phyloP scores from a whole-genome alignment of 2,329 filamentous ascomycete species.

The Plectosphaerella plurivora region DNA sequence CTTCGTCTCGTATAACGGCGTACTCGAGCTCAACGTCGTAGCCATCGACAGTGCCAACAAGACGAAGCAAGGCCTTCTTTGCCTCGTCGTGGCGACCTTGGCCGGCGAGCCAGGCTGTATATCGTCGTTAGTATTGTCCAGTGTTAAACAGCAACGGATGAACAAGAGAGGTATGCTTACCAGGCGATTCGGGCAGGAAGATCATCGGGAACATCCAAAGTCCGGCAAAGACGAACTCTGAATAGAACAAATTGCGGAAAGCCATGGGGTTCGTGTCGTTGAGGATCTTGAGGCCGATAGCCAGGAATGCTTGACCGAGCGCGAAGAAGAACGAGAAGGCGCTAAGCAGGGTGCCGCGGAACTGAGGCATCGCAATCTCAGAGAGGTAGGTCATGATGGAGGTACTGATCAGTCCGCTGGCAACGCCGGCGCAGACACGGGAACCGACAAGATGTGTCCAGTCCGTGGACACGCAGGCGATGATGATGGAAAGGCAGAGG shows the following conservation, averaged over 20 bases:
- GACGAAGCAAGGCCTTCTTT: not conserved
- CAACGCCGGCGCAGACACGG: not conserved
- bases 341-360: not conserved
- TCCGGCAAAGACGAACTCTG: not conserved
- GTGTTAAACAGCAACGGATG: no score
- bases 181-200: not conserved
- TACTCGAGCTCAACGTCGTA: not conserved
- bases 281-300: slow-evolving; percentile 1
- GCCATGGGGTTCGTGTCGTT: not conserved
- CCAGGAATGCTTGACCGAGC: not conserved
- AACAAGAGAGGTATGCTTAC: not conserved
- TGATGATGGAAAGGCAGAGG: not conserved
- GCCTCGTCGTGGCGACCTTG: not conserved
- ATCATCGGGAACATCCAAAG: not conserved
- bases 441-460: not conserved
- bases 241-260: slow-evolving; percentile 2
- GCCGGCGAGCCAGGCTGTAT: not conserved
- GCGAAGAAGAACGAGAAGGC: not conserved
- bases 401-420: not conserved
- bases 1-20: not conserved
- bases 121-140: not conserved
- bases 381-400: slow-evolving; percentile 1
- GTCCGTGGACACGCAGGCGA: not conserved
- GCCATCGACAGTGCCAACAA: not conserved
- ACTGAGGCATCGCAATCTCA: slow-evolving; percentile 2